Conservation (phyloP, 164 flowering plant genomes). For the Warburgia ugandensis region DNA sequence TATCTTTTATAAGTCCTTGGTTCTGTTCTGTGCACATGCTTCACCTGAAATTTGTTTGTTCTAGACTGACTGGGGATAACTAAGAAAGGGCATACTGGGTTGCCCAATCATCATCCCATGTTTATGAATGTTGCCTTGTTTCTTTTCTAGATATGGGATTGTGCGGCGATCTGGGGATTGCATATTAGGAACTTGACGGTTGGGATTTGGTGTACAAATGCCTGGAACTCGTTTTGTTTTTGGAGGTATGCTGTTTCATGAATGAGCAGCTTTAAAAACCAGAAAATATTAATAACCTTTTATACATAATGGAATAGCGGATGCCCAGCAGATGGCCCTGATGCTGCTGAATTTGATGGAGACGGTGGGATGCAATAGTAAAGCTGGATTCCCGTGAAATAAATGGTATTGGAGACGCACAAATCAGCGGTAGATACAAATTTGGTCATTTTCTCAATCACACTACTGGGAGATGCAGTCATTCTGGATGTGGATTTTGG, state of each 20-base stretch:
- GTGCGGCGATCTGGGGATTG: conserved; percentile 33
- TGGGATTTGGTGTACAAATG: conserved; percentile 46
- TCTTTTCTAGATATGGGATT: conserved; percentile 57
- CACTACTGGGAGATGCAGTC: conserved; percentile 6
- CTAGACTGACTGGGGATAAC: too few species aligned
- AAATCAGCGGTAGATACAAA: conserved; percentile 8
- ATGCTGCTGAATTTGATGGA: conserved; percentile 23
- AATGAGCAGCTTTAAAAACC: conserved; percentile 38
- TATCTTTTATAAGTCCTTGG: too few species aligned
- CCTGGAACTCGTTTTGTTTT: conserved; percentile 43
- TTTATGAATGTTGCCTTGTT: conserved; percentile 37
- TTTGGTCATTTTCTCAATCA: conserved; percentile 10
- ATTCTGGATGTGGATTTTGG: conserved; percentile 20
- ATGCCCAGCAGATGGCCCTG: too few species aligned
- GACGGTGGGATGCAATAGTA: conserved; percentile 16
- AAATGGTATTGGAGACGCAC: conserved; percentile 16
- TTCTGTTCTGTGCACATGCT: too few species aligned
- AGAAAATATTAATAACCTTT: conserved; percentile 14
- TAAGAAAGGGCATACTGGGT: not conserved
- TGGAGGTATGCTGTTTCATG: conserved; percentile 51
- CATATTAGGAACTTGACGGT: conserved; percentile 37
- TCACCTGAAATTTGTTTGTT: too few species aligned
- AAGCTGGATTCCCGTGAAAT: conserved; percentile 29
- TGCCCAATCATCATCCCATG: conserved; percentile 7
- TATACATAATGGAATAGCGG: conserved; percentile 15